These are phyloP conservation scores for Astragalus glycyphyllos DNA, from an alignment of 306 rosid genomes.

Conservation along the genomic window DNA sequence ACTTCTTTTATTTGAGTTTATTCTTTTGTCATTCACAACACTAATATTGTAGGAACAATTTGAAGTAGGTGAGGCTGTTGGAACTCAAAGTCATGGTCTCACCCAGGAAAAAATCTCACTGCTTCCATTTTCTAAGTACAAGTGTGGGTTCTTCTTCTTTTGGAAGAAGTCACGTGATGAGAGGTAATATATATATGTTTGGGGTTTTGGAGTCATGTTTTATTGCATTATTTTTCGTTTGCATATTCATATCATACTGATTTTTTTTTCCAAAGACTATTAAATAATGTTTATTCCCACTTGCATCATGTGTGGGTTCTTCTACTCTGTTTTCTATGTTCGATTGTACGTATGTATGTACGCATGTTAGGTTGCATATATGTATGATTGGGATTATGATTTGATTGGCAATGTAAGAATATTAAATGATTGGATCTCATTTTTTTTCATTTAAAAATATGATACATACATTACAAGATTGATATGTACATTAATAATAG, in stretches of 20 bases:
- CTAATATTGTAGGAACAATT: conserved; percentile 77
- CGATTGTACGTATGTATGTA: too few relatives aligned
- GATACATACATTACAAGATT: too few relatives aligned
- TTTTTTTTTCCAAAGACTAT: not conserved
- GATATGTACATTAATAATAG: too few relatives aligned
- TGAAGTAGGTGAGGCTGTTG: conserved; percentile 91
- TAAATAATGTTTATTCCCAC: too few relatives aligned
- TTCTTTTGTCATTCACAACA: conserved; percentile 8
- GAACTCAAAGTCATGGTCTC: conserved; percentile 96
- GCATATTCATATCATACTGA: not conserved
- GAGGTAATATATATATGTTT: conserved; percentile 46
- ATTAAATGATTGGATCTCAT: too few relatives aligned
- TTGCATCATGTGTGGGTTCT: too few relatives aligned
- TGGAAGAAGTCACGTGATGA: conserved; percentile 80
- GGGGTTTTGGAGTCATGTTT: conserved; percentile 17
- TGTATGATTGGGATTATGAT: too few relatives aligned
- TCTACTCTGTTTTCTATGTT: too few relatives aligned
- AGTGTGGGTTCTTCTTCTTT: conserved; percentile 73
- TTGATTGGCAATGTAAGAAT: too few relatives aligned
- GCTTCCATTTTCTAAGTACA: conserved; percentile 91
- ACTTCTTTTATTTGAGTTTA: conserved; percentile 2
- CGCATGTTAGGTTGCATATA: too few relatives aligned
- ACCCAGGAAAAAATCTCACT: conserved; percentile 80
- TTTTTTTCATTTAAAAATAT: too few relatives aligned
- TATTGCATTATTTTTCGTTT: conserved; percentile 16